Evolutionary conservation across 495 filamentous ascomycete genomes (phyloP).

Genomic region (Lasiosphaeris hirsuta): DNA sequence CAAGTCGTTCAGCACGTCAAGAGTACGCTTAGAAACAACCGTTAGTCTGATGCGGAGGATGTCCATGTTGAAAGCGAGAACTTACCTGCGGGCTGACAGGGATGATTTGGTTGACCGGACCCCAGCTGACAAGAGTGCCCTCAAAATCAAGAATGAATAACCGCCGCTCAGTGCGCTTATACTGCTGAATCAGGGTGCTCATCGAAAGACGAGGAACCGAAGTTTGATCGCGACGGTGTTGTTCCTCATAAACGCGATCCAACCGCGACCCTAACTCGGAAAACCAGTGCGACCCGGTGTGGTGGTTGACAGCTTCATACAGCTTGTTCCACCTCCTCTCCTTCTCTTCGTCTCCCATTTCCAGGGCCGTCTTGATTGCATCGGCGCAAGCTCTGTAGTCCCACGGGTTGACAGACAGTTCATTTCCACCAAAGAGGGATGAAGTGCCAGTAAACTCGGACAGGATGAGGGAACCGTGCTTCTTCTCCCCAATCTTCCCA

Average conservation of each 20-base stretch:
- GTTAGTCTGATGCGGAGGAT: not conserved
- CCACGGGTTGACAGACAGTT: slow-evolving; percentile 89
- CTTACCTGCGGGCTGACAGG: slow-evolving; percentile 71
- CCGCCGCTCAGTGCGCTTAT: slow-evolving; percentile 59
- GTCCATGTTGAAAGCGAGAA: not conserved
- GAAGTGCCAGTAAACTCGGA: slow-evolving; percentile 93
- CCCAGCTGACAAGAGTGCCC: slow-evolving; percentile 83
- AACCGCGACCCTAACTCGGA: slow-evolving; percentile 65
- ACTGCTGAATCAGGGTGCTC: slow-evolving; percentile 57
- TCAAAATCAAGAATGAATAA: slow-evolving; percentile 91
- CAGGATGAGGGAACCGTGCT: slow-evolving; percentile 81
- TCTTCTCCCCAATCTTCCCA: slow-evolving; percentile 66
- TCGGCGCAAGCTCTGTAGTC: slow-evolving; percentile 81
- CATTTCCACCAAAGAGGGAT: slow-evolving; percentile 71
- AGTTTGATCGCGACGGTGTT: slow-evolving; percentile 75
- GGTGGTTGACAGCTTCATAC: slow-evolving; percentile 68
- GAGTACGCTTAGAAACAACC: slow-evolving; percentile 51
- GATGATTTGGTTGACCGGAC: slow-evolving; percentile 73
- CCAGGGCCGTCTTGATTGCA: slow-evolving; percentile 75
- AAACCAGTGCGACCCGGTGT: slow-evolving; percentile 83
- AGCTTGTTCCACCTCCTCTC: slow-evolving; percentile 68
- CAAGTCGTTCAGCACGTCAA: slow-evolving; percentile 75
- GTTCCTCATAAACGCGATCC: slow-evolving; percentile 71
- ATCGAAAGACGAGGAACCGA: slow-evolving; percentile 79
- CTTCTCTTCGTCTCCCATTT: slow-evolving; percentile 70